Percentiles rank a stretch among this genome's conserved stretches.
Conservation (phyloP, 495 filamentous ascomycete species). For the Penicillium silybi region DNA sequence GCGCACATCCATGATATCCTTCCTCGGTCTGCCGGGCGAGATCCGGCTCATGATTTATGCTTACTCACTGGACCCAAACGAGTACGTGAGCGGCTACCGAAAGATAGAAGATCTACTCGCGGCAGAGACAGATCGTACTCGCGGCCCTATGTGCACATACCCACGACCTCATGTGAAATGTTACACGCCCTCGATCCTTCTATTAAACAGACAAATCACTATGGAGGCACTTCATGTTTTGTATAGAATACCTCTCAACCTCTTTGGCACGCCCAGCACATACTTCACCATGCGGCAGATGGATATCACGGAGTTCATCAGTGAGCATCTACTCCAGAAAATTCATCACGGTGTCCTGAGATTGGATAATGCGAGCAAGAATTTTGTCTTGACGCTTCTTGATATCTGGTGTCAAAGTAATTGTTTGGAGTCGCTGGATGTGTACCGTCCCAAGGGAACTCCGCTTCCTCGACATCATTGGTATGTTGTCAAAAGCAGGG, state of each 20-base stretch:
- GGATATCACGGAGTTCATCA: slow-evolving; percentile 21
- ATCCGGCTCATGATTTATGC: slow-evolving; percentile 14
- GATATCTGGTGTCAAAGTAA: slow-evolving; percentile 19
- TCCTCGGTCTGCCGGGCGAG: slow-evolving; percentile 13
- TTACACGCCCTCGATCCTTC: slow-evolving; percentile 15
- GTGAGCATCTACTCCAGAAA: slow-evolving; percentile 16
- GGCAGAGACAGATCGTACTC: slow-evolving; percentile 7
- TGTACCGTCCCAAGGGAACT: slow-evolving; percentile 8
- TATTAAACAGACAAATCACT: slow-evolving; percentile 16
- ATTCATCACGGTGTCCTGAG: slow-evolving; percentile 9
- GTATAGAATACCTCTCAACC: slow-evolving; percentile 14
- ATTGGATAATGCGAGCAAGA: slow-evolving; percentile 8
- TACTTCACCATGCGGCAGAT: slow-evolving; percentile 19
- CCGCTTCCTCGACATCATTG: slow-evolving; percentile 3
- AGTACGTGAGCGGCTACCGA: slow-evolving; percentile 13
- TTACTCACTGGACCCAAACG: slow-evolving; percentile 12
- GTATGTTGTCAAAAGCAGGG: slow-evolving; percentile 11
- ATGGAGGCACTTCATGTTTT: slow-evolving; percentile 15
- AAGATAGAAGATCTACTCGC: slow-evolving; percentile 5
- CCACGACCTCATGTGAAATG: slow-evolving; percentile 12
- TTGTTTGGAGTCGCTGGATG: slow-evolving; percentile 13
- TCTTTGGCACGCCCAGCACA: slow-evolving; percentile 12
- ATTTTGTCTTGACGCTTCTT: slow-evolving; percentile 15
- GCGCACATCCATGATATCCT: slow-evolving; percentile 1
- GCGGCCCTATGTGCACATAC: slow-evolving; percentile 6